Evolutionary conservation across 345 rosid genomes (phyloP).

Genomic region (Salix purpurea): DNA sequence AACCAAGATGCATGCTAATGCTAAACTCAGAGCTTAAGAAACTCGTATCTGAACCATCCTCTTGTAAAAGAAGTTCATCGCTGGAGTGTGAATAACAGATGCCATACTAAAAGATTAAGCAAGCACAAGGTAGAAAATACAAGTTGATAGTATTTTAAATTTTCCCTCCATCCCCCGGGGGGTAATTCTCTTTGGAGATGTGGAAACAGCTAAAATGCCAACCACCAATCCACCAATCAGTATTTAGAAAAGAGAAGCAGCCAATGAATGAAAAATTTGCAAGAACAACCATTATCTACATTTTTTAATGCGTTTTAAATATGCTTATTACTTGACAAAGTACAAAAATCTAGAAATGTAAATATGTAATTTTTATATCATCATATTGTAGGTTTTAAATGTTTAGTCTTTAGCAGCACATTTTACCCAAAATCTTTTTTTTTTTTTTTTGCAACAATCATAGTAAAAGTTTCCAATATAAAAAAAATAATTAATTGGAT

Average conservation of each 20-base stretch:
- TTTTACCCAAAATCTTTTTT: neutral
- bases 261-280: neutral
- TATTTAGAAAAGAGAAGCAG: neutral
- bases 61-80: constrained; percentile 85
- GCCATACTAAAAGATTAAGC: constrained; percentile 2
- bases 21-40: constrained; percentile 54
- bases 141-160: neutral
- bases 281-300: neutral
- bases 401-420: neutral
- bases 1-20: constrained; percentile 64
- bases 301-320: neutral
- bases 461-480: neutral
- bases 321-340: neutral
- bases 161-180: too few relatives aligned
- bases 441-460: neutral
- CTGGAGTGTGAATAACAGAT: constrained; percentile 40
- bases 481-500: too few relatives aligned
- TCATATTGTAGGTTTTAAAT: neutral
- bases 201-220: neutral
- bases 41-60: constrained; percentile 61
- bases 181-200: neutral
- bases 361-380: neutral
- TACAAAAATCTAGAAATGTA: neutral
- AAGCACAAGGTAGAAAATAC: neutral
- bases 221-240: neutral